These are phyloP conservation scores for Babesia sp. DNA, from an alignment of 169 alveolate species.

Conservation along the genomic window DNA sequence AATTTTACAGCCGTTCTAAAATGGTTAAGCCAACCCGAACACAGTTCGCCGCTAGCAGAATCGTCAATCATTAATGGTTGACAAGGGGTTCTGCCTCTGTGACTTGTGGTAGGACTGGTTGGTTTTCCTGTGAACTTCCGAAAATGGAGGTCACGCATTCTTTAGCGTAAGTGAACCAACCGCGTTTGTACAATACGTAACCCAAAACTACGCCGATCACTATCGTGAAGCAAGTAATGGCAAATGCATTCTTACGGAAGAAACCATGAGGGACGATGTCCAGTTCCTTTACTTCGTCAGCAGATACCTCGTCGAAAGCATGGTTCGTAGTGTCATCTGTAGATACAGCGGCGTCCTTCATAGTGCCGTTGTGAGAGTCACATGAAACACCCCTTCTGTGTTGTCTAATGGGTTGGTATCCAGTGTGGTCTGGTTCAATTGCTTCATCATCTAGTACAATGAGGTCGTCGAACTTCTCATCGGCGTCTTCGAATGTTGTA, in stretches of 20 bases:
- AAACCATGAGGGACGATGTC: not conserved
- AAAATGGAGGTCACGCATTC: not conserved
- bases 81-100: conserved; percentile 14
- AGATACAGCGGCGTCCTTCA: not conserved
- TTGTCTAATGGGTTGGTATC: conserved; percentile 15
- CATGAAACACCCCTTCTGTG: not conserved
- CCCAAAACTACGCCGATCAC: not conserved
- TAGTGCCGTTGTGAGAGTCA: not conserved
- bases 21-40: no score
- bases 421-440: not conserved
- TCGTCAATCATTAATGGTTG: not conserved
- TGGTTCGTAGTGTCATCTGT: not conserved
- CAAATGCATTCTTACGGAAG: not conserved
- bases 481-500: not conserved
- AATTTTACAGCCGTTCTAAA: no score
- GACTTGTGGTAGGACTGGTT: conserved; percentile 9
- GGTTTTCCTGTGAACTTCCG: not conserved
- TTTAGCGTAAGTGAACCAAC: not conserved
- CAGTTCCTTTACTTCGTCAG: not conserved
- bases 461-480: not conserved
- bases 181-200: not conserved
- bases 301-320: not conserved
- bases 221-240: not conserved
- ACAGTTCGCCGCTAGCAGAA: conserved; percentile 5
- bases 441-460: not conserved